phyloP scores from a whole-genome alignment of 805 yeast species.

The Danielozyma ontarioensis region DNA sequence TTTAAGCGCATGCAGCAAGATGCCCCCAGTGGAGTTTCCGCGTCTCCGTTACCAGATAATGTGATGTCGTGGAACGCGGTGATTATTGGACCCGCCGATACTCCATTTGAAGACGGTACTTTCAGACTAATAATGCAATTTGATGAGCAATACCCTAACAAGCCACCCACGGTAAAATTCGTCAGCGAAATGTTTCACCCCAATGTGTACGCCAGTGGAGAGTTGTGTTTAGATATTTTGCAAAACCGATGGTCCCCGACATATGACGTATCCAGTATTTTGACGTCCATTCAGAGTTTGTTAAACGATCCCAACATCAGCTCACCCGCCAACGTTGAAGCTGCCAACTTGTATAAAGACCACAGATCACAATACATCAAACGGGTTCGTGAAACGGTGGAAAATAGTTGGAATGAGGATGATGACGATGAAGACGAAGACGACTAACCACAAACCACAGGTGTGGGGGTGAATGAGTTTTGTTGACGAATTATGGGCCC shows the following conservation, averaged over 20 bases:
- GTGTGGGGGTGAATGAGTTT: too few relatives aligned
- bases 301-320: slow-evolving; percentile 94
- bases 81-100: slow-evolving; percentile 94
- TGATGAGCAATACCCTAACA: slow-evolving; percentile 96
- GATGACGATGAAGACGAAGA: slow-evolving; percentile 54
- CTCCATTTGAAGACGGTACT: slow-evolving; percentile 98
- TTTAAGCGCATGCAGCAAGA: slow-evolving; percentile 98
- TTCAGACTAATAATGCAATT: slow-evolving; percentile 81
- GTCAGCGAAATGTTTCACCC: slow-evolving; percentile 96
- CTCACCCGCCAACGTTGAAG: slow-evolving; percentile 97
- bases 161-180: slow-evolving; percentile 91
- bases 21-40: slow-evolving; percentile 97
- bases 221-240: slow-evolving; percentile 88
- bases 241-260: slow-evolving; percentile 99
- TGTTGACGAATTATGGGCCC: too few relatives aligned
- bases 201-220: slow-evolving; percentile 93
- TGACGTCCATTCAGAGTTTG: slow-evolving; percentile 87
- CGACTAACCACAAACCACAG: slow-evolving; percentile 7
- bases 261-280: slow-evolving; percentile 91
- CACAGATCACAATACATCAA: slow-evolving; percentile 89
- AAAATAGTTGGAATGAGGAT: slow-evolving; percentile 87
- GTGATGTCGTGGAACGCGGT: slow-evolving; percentile 99
- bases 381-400: slow-evolving; percentile 92
- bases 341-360: slow-evolving; percentile 91
- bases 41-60: slow-evolving; percentile 94